These are phyloP conservation scores for Coleophoma crateriformis DNA, from an alignment of 2,329 filamentous ascomycete species.

Conservation along the genomic window DNA sequence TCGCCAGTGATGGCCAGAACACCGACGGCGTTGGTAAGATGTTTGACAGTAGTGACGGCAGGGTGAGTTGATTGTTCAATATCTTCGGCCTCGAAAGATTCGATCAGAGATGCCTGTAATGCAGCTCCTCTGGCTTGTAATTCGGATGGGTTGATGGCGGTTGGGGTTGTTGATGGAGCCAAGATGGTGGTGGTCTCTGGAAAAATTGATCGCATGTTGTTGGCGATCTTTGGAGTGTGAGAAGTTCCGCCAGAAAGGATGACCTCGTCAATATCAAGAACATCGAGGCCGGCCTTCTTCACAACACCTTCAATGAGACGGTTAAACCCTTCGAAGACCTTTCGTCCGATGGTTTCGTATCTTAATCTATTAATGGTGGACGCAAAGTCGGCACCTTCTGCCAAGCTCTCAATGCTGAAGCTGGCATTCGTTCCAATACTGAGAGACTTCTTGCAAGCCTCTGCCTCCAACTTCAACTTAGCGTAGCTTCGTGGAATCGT, in stretches of 20 bases:
- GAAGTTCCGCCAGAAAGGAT: conserved; percentile 88
- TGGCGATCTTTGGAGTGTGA: conserved; percentile 89
- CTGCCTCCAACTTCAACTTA: conserved; percentile 88
- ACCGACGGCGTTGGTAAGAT: conserved; percentile 83
- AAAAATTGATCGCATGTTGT: conserved; percentile 76
- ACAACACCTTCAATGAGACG: conserved; percentile 78
- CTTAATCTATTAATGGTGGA: conserved; percentile 88
- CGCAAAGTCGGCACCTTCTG: conserved; percentile 85
- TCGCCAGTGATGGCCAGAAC: conserved; percentile 63
- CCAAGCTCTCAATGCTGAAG: conserved; percentile 88
- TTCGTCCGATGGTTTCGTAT: conserved; percentile 83
- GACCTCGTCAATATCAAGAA: conserved; percentile 90
- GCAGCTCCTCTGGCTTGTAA: conserved; percentile 84
- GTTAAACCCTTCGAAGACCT: conserved; percentile 85
- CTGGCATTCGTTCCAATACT: conserved; percentile 82
- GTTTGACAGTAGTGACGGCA: conserved; percentile 88
- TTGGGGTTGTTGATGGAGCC: conserved; percentile 72
- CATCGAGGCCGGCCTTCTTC: conserved; percentile 87
- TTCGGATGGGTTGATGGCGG: conserved; percentile 90
- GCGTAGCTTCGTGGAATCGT: conserved; percentile 76
- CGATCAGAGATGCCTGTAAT: conserved; percentile 89
- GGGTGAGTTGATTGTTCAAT: conserved; percentile 96
- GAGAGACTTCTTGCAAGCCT: conserved; percentile 86
- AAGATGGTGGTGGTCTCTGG: conserved; percentile 71
- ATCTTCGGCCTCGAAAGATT: conserved; percentile 89